Evolutionary conservation across 1,284 basidiomycete genomes (phyloP), one percentile per base, ranked within the genome.

Genomic region (Ustilago trichophora): DNA sequence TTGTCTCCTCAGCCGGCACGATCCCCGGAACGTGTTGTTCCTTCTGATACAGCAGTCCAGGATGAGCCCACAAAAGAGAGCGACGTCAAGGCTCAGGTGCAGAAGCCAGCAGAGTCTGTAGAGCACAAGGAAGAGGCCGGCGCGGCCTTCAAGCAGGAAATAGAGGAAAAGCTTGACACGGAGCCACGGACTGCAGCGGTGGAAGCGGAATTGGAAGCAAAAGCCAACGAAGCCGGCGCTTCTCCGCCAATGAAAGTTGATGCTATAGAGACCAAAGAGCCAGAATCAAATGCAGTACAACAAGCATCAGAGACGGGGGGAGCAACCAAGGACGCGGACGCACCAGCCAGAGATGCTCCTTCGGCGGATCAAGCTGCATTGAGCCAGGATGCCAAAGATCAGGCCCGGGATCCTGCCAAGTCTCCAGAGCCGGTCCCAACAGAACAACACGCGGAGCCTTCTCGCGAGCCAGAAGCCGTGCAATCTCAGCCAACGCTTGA

Each of bases 1-100:
- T 8, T 52, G 27, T 60, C 64, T n/a, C 53, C 57, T 25, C 57
- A 47, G 9, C 34, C 47, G 3, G 19, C 44, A 12, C 47, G 36
- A 12, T 51, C 64, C 3, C 31, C 24, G 2, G 35, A 47, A 27
- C 25, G 36, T 22, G 38, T 35, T 8, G 24, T 21, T 24, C 7
- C 36, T 10, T 7, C 19, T 19, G 26, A 34, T 9, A 42, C 31
- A 18, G 27, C 34, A 22, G 32, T 12, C 27, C 18, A 10, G 13
- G 26, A 29, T 9, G 27, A 12, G 16, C 13, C 4, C 19, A 13
- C 12, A 9, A 45, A 13, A 4, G 19, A 6, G 10, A 18, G 3
- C 6, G 26, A 42, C 10, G 40, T 21, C 19, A 16, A 38, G 9
- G 34, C 18, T 9, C 10, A n/a, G n/a, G 35, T 15, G 41, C 32